Conservation (phyloP, 768 basidiomycete genomes). For the Ramaria sp. region DNA sequence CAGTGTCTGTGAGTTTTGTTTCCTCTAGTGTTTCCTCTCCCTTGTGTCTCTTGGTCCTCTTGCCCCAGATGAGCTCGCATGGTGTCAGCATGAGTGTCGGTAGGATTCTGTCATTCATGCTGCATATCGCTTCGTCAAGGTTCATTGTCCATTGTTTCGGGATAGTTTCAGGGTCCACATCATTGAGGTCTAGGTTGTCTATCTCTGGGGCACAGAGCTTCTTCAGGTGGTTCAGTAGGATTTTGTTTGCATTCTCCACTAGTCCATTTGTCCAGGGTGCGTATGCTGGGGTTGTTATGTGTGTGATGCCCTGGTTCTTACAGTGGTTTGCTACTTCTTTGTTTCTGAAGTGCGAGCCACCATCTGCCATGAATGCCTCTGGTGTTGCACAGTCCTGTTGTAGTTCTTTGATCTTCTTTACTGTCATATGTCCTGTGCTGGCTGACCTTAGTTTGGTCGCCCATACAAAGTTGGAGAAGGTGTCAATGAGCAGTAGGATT, state of each 20-base stretch:
- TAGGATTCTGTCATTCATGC: slow-evolving; percentile 15
- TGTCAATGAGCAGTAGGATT: slow-evolving; percentile 23
- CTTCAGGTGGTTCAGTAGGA: slow-evolving; percentile 12
- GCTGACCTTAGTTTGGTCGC: slow-evolving; percentile 11
- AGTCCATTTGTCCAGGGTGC: background rate
- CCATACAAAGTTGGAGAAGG: slow-evolving; percentile 15
- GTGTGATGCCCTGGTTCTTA: background rate
- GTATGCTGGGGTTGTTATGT: background rate
- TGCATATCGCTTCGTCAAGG: slow-evolving; percentile 19
- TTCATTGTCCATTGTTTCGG: slow-evolving; percentile 23
- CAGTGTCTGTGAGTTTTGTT: slow-evolving; percentile 3
- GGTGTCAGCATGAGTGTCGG: slow-evolving; percentile 17
- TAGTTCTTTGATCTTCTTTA: too few relatives aligned
- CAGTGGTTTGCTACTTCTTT: background rate
- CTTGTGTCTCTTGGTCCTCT: slow-evolving; percentile 4
- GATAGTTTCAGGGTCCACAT: slow-evolving; percentile 11
- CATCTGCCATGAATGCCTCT: background rate
- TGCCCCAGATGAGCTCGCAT: slow-evolving; percentile 24
- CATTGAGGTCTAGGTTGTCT: slow-evolving; percentile 19
- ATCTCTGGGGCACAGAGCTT: slow-evolving; percentile 20
- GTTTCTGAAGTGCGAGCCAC: background rate
- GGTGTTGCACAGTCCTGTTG: too few relatives aligned
- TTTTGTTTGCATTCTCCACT: background rate
- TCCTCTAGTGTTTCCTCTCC: slow-evolving; percentile 10
- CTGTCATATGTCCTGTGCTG: background rate